Evolutionary conservation across 768 basidiomycete genomes (phyloP).

Genomic region (Macrolepiota fuliginosa): DNA sequence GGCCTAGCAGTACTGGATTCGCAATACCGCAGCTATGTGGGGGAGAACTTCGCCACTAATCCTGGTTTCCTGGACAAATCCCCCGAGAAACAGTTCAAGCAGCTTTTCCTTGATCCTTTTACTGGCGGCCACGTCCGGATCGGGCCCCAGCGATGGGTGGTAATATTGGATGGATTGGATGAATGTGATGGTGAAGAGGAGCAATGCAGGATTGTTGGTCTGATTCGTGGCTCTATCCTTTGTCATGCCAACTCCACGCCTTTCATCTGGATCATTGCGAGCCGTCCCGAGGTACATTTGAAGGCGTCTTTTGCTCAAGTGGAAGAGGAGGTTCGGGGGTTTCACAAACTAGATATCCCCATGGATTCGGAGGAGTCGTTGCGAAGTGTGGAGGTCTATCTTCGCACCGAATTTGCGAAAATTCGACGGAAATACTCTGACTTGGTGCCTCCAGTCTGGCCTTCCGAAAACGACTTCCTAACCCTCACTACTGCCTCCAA

Average conservation of each 20-base stretch:
- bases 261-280: constrained; percentile 1
- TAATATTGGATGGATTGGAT: neutral
- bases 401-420: neutral
- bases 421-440: neutral
- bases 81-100: neutral
- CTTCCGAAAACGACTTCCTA: neutral
- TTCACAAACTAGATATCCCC: neutral
- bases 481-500: neutral
- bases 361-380: neutral
- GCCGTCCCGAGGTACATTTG: neutral
- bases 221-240: neutral
- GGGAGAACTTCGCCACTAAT: neutral
- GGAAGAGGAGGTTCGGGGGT: neutral
- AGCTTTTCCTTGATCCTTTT: neutral
- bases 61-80: neutral
- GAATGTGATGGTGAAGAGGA: neutral
- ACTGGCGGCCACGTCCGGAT: neutral
- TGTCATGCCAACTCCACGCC: neutral
- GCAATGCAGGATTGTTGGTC: neutral
- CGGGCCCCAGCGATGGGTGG: neutral
- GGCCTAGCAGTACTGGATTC: neutral
- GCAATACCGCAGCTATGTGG: neutral
- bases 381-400: neutral
- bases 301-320: neutral
- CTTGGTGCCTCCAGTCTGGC: neutral